phyloP scores from a whole-genome alignment of 345 rosid species.

The Limnanthes douglasii region DNA sequence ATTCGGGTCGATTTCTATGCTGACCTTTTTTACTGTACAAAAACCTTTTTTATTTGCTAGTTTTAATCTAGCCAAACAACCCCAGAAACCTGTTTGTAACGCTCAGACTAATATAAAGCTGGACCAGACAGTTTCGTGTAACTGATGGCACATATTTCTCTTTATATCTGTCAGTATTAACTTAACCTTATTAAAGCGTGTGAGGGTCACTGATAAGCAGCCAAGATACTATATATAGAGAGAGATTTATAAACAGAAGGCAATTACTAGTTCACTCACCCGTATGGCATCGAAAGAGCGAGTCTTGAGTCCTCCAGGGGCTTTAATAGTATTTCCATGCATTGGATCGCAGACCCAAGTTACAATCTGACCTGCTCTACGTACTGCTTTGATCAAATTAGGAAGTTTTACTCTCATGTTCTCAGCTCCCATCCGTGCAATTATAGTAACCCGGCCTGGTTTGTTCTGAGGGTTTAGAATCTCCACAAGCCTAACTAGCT shows the following conservation, averaged over 20 bases:
- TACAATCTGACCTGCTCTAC: conserved; percentile 48
- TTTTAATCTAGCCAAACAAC: too few relatives aligned
- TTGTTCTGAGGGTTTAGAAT: conserved; percentile 44
- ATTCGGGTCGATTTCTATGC: too few relatives aligned
- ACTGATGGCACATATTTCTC: too few relatives aligned
- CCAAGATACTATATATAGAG: background rate
- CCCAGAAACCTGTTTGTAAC: too few relatives aligned
- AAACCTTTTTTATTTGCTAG: too few relatives aligned
- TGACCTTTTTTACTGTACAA: too few relatives aligned
- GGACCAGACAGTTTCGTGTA: too few relatives aligned
- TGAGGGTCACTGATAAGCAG: too few relatives aligned
- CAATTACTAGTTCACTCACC: conserved; percentile 10
- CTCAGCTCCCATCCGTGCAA: conserved; percentile 57
- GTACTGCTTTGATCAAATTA: conserved; percentile 37
- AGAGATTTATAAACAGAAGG: background rate
- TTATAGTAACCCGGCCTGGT: conserved; percentile 43
- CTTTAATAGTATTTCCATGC: conserved; percentile 58
- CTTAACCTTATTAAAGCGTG: background rate
- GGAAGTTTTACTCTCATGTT: conserved; percentile 52
- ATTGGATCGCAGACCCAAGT: conserved; percentile 68
- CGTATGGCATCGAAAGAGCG: conserved; percentile 43
- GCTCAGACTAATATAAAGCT: too few relatives aligned
- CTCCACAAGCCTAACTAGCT: conserved; percentile 40
- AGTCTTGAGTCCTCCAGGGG: conserved; percentile 49
- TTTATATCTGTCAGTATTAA: too few relatives aligned